A percentile compares a stretch with the other conserved stretches of the same genome.
Evolutionary conservation across 176 grass and related monocot genomes (phyloP).

Genomic region (Otatea glauca): DNA sequence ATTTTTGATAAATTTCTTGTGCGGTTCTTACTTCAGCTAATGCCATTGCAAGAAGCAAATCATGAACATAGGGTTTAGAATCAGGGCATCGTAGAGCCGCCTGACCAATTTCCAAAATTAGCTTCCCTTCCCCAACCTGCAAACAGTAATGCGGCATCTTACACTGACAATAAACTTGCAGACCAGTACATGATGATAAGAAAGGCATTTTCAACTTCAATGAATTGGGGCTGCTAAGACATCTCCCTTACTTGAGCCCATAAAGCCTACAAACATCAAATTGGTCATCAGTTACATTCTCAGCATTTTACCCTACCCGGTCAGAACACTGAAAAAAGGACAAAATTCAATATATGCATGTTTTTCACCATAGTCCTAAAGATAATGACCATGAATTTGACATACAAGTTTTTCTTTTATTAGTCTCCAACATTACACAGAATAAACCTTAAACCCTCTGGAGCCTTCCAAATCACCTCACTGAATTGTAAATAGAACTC

Average conservation of each 20-base stretch:
- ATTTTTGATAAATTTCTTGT: conserved; percentile 3
- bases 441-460: neutral
- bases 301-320: neutral
- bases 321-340: neutral
- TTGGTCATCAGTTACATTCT: neutral
- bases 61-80: conserved; percentile 83
- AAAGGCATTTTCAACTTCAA: conserved; percentile 11
- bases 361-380: conserved; percentile 2
- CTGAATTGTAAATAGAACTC: neutral
- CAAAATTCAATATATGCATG: neutral
- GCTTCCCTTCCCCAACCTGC: conserved; percentile 92
- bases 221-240: neutral
- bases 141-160: conserved; percentile 39
- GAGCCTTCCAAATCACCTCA: neutral
- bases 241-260: neutral
- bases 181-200: neutral
- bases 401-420: neutral
- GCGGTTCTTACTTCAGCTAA: conserved; percentile 80
- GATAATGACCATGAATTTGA: neutral
- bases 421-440: neutral
- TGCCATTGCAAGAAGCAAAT: conserved; percentile 91
- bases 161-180: conserved; percentile 29
- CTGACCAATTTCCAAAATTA: conserved; percentile 86
- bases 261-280: neutral
- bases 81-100: conserved; percentile 61